phyloP scores from a whole-genome alignment of 306 rosid species.

The Medicago arabica region DNA sequence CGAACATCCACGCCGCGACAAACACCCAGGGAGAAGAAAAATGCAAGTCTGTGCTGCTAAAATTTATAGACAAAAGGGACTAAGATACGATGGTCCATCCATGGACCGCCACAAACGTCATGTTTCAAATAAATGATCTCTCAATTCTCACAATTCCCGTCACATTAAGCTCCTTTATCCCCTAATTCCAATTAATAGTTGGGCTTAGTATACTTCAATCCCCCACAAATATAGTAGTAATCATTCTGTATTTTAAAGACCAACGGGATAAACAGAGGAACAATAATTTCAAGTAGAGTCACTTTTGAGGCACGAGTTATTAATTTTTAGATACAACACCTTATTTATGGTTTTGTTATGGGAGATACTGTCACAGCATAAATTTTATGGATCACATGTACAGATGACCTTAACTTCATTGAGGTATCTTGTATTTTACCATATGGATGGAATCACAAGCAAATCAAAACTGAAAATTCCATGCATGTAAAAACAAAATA shows the following conservation, averaged over 20 bases:
- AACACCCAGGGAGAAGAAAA: neutral
- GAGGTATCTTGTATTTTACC: slow-evolving; percentile 17
- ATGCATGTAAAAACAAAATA: slow-evolving; percentile 44
- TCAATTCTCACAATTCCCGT: neutral
- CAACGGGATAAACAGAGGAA: neutral
- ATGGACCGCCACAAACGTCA: neutral
- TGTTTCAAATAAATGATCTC: slow-evolving; percentile 8
- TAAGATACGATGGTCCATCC: neutral
- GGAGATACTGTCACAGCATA: neutral
- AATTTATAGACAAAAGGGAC: neutral
- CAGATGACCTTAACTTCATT: neutral
- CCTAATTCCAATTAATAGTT: neutral
- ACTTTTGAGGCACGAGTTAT: neutral
- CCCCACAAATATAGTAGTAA: neutral
- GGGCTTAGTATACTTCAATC: neutral
- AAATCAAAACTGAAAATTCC: slow-evolving; percentile 32
- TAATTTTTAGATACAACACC: neutral
- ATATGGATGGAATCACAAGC: slow-evolving; percentile 18
- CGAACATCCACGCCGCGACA: neutral
- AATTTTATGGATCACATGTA: neutral
- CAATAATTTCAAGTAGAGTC: neutral
- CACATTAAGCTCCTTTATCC: slow-evolving; percentile 1
- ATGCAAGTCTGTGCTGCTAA: neutral
- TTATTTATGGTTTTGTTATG: slow-evolving; percentile 1
- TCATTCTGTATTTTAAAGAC: slow-evolving; percentile 3